Evolutionary conservation across 1,139 yeast genomes (phyloP).

Genomic region (Arxiozyma heterogenica): DNA sequence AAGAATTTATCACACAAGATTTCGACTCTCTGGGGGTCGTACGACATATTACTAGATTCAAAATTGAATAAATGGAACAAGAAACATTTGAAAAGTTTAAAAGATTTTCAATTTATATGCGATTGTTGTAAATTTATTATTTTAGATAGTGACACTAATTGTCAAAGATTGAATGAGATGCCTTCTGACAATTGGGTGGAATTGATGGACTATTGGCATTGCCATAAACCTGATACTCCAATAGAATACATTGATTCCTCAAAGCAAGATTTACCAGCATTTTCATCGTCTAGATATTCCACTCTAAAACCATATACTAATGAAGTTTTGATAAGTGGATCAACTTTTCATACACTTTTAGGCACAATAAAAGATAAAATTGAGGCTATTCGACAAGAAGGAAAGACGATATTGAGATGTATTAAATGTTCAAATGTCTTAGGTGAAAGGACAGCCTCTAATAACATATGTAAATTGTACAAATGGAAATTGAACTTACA

Average conservation of each 20-base stretch:
- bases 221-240: constrained; percentile 65
- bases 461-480: constrained; percentile 12
- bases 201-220: constrained; percentile 96
- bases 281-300: constrained; percentile 7
- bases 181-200: constrained; percentile 95
- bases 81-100: constrained; percentile 1
- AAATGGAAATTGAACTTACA: constrained; percentile 21
- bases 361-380: constrained; percentile 9
- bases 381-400: neutral
- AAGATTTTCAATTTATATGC: constrained; percentile 13
- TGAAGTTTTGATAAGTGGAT: constrained; percentile 24
- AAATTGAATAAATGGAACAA: constrained; percentile 16
- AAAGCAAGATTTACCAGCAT: neutral
- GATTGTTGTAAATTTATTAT: constrained; percentile 10
- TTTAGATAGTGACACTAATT: constrained; percentile 8
- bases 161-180: constrained; percentile 44
- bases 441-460: constrained; percentile 15
- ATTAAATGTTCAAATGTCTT: constrained; percentile 11
- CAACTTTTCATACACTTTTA: constrained; percentile 16
- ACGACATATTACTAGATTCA: neutral
- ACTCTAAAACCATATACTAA: constrained; percentile 16
- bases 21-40: neutral
- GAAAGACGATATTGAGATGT: constrained; percentile 8
- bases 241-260: neutral
- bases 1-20: too few species aligned